Evolutionary conservation across 805 yeast genomes (phyloP).

Genomic region (Nakazawaea siamensis): DNA sequence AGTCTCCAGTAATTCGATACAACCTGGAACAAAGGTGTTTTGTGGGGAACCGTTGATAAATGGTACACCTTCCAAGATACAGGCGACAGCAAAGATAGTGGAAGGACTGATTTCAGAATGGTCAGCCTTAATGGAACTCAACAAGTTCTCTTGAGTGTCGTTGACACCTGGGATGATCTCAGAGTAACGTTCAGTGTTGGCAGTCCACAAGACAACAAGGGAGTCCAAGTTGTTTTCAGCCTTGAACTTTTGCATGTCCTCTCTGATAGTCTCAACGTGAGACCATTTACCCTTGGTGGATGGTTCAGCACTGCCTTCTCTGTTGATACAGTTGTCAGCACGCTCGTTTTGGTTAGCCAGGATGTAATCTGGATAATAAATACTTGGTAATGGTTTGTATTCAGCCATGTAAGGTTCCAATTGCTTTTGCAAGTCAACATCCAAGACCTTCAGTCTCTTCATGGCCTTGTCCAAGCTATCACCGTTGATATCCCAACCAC

Average conservation of each 20-base stretch:
- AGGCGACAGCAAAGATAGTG: constrained; percentile 89
- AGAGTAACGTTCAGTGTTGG: constrained; percentile 91
- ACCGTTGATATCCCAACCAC: constrained; percentile 92
- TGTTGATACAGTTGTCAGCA: constrained; percentile 78
- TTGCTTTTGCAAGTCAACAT: constrained; percentile 73
- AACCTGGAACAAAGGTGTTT: constrained; percentile 95
- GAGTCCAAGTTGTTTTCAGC: constrained; percentile 64
- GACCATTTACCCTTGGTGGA: constrained; percentile 68
- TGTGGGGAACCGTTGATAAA: constrained; percentile 97
- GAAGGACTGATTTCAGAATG: constrained; percentile 88
- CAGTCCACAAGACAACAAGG: constrained; percentile 92
- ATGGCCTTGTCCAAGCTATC: constrained; percentile 68
- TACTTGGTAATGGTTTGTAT: constrained; percentile 68
- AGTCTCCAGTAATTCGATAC: constrained; percentile 78
- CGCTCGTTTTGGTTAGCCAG: constrained; percentile 91
- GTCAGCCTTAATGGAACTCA: constrained; percentile 64
- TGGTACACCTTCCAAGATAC: constrained; percentile 80
- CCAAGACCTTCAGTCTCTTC: constrained; percentile 81
- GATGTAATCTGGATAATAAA: constrained; percentile 94
- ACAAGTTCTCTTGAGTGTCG: constrained; percentile 77
- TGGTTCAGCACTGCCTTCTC: constrained; percentile 35
- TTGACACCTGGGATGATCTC: constrained; percentile 73
- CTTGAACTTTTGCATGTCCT: constrained; percentile 77
- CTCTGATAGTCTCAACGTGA: constrained; percentile 81
- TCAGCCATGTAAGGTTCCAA: constrained; percentile 55